phyloP scores from a whole-genome alignment of 2,329 filamentous ascomycete species.

The Paracorniculantispora psalliotae region DNA sequence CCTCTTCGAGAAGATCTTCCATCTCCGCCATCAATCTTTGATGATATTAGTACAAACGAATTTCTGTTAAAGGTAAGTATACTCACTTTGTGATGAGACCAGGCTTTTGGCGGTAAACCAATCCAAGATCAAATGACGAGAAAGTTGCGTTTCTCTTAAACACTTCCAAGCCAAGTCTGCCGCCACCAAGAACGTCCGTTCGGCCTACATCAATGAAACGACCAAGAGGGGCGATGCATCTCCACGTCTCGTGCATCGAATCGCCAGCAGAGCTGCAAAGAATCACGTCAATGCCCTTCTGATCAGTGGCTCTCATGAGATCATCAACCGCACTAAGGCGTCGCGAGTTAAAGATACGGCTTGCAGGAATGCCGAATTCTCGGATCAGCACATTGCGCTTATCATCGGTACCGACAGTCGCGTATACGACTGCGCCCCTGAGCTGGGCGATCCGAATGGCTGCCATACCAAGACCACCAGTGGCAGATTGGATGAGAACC shows the following conservation, averaged over 20 bases:
- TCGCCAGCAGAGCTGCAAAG: slow-evolving; percentile 27
- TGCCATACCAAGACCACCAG: slow-evolving; percentile 33
- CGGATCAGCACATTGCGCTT: slow-evolving; percentile 26
- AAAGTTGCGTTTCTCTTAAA: slow-evolving; percentile 33
- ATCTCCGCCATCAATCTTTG: slow-evolving; percentile 14
- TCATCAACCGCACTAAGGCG: slow-evolving; percentile 24
- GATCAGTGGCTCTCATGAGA: slow-evolving; percentile 21
- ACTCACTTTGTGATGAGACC: background rate
- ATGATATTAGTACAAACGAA: background rate
- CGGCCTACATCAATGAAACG: slow-evolving; percentile 32
- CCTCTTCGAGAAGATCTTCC: slow-evolving; percentile 20
- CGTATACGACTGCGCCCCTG: slow-evolving; percentile 32
- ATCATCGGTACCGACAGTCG: slow-evolving; percentile 28
- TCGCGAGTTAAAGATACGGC: slow-evolving; percentile 30
- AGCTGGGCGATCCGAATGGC: slow-evolving; percentile 32
- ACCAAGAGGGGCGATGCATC: slow-evolving; percentile 29
- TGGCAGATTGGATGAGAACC: slow-evolving; percentile 34
- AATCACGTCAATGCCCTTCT: slow-evolving; percentile 28
- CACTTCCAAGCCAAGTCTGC: slow-evolving; percentile 30
- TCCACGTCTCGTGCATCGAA: slow-evolving; percentile 26
- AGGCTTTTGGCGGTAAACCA: background rate
- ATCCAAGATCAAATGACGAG: slow-evolving; percentile 32
- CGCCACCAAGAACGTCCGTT: slow-evolving; percentile 28
- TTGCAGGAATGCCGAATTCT: slow-evolving; percentile 24
- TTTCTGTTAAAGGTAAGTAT: background rate